Base-by-base conservation (phyloP, 495 filamentous ascomycete genomes). In the Talaromyces thailandensis region DNA sequence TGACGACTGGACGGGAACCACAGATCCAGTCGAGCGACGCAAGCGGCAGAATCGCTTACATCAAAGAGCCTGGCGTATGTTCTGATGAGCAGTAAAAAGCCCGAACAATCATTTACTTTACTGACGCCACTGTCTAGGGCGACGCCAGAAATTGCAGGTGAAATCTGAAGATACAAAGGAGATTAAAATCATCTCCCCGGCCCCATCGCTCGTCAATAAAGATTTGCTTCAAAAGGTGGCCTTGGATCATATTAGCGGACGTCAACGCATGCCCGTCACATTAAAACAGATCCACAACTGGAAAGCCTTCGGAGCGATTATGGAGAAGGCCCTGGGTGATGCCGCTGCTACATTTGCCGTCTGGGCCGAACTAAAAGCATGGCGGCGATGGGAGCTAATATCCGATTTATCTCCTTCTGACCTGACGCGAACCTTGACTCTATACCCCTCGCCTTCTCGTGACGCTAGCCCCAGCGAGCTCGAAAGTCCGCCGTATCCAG, bases 21-120 rank as follows among this genome's bases (percentile, higher is more conserved):
- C 69, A 2, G 74, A 77, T 56, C 66, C 71, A 2, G 69, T 69
- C 43, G 77, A 79, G 60, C 66, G 78, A 2, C 68, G 76, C 35
- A 62, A 70, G 51, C 63, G 71, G 31, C 78, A 81, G 64, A 81
- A 81, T 64, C 69, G 78, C 12, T 55, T 79, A 18, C 77, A 79
- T 60, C 76, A 81, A 64, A 65, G 76, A 55, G 76, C 76, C 21
- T 72, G 67, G 56, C 68, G 77, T 78, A 53, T 63, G 72, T 62
- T 57, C 53, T 45, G 11, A 8, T 25, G n/a, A n/a, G n/a, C n/a
- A n/a, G n/a, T n/a, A n/a, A n/a, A n/a, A 23, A 21, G 6, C 16
- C 18, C 23, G 21, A 6, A 21, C n/a, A 8, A 14, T 18, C 28
- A 16, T 37, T 31, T 12, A 2, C 26, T 11, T 40, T 43, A 45